phyloP scores from a whole-genome alignment of 2,329 filamentous ascomycete genomes.

The Passalora sequoiae region DNA sequence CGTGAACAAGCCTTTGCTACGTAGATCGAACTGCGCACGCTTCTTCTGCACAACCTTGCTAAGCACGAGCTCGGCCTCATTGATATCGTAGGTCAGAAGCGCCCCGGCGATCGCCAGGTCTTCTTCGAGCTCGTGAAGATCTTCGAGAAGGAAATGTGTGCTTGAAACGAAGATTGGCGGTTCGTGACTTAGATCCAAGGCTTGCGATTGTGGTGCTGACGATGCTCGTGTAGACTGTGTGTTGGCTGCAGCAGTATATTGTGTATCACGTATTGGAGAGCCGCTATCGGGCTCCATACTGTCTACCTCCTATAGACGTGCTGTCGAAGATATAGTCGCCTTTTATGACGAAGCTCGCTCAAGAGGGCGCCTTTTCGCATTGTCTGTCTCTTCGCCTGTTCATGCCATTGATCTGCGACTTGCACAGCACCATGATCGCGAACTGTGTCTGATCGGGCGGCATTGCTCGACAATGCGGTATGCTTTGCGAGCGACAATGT shows the following conservation, averaged over 20 bases:
- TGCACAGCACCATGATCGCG: neutral
- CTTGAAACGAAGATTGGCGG: constrained; percentile 70
- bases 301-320: no score
- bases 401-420: neutral
- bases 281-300: neutral
- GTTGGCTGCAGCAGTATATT: neutral
- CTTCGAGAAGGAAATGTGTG: constrained; percentile 60
- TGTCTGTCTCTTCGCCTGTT: constrained; percentile 4
- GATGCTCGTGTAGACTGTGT: neutral
- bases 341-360: neutral
- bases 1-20: constrained; percentile 58
- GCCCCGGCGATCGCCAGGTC: constrained; percentile 52
- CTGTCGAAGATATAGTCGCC: neutral
- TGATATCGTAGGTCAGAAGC: constrained; percentile 63
- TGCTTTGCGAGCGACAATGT: no score
- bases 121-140: constrained; percentile 60
- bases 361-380: constrained; percentile 1
- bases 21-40: constrained; percentile 72
- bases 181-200: constrained; percentile 42
- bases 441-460: no score
- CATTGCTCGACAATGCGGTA: no score
- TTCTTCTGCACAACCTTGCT: constrained; percentile 65
- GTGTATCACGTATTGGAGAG: neutral
- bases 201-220: neutral
- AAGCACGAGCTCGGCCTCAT: constrained; percentile 68